These are phyloP conservation scores for Heritiera littoralis DNA, from an alignment of 345 rosid species.

Conservation along the genomic window DNA sequence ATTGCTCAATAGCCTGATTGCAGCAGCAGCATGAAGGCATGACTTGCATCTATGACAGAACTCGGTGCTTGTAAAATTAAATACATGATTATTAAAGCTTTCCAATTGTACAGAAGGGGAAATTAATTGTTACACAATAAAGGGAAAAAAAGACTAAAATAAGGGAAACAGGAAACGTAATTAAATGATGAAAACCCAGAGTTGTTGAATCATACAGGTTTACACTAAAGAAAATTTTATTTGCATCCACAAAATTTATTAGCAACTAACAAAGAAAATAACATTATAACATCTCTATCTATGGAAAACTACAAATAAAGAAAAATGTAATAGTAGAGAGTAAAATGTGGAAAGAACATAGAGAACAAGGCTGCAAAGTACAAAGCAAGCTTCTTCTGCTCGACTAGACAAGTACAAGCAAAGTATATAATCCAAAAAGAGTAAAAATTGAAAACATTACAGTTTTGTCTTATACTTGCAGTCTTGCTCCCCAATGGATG, in stretches of 20 bases:
- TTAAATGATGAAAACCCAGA: neutral
- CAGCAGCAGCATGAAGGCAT: neutral
- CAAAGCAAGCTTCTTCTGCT: neutral
- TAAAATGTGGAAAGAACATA: neutral
- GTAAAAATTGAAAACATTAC: conserved; percentile 24
- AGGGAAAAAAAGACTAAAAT: neutral
- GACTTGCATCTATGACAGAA: neutral
- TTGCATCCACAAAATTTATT: neutral
- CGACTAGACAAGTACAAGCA: neutral
- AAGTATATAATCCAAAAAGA: neutral
- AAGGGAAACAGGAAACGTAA: neutral
- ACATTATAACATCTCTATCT: neutral
- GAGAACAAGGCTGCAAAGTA: neutral
- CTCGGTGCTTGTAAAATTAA: neutral
- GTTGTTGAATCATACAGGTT: neutral
- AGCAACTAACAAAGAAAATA: neutral
- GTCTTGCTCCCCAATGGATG: conserved; percentile 43
- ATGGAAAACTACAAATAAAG: neutral
- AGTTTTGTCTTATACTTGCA: conserved; percentile 64
- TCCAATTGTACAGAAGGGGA: neutral
- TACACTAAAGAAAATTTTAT: neutral
- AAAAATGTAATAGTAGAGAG: neutral
- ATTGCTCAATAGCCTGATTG: neutral
- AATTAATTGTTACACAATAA: neutral
- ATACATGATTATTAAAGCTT: neutral